These are phyloP conservation scores for Pyrrhoderma lamaoense DNA, from an alignment of 1,284 basidiomycete genomes.

Conservation along the genomic window DNA sequence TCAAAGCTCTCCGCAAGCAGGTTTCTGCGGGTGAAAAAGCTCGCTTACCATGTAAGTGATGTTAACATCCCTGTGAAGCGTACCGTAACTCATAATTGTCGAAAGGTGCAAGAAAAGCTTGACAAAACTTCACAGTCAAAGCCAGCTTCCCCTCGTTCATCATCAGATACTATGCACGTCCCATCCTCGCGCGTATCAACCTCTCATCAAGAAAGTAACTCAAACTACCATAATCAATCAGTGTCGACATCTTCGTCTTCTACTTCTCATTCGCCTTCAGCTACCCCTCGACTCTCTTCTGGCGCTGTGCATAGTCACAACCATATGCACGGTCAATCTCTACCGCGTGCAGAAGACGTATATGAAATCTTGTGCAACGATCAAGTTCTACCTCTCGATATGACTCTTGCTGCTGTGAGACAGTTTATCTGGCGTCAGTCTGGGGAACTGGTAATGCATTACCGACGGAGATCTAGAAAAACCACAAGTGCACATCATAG, in stretches of 20 bases:
- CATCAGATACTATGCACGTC: conserved; percentile 31
- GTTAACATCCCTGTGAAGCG: not conserved
- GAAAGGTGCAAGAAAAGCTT: conserved; percentile 80
- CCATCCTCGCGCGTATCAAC: conserved; percentile 2
- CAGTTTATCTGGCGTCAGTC: conserved; percentile 82
- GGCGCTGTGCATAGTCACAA: conserved; percentile 5
- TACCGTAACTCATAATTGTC: not conserved
- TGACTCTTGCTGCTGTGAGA: conserved; percentile 84
- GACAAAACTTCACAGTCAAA: conserved; percentile 41
- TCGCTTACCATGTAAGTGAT: conserved; percentile 67
- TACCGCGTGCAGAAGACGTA: conserved; percentile 54
- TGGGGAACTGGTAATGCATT: conserved; percentile 78
- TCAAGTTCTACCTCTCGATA: conserved; percentile 67
- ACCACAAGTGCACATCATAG: too few species aligned
- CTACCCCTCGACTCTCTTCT: conserved; percentile 10
- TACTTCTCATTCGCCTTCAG: conserved; percentile 4
- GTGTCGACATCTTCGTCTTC: not conserved
- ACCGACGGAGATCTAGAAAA: conserved; percentile 46
- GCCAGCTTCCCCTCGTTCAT: conserved; percentile 33
- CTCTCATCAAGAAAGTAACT: not conserved
- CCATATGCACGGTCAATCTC: conserved; percentile 21
- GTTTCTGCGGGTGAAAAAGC: conserved; percentile 79
- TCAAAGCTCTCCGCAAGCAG: conserved; percentile 85
- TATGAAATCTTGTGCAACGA: conserved; percentile 90
- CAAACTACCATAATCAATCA: not conserved